A percentile compares a stretch with the other conserved stretches of the same genome.
Evolutionary conservation across 306 rosid genomes (phyloP).

Genomic region (apple (Malus domestica)): DNA sequence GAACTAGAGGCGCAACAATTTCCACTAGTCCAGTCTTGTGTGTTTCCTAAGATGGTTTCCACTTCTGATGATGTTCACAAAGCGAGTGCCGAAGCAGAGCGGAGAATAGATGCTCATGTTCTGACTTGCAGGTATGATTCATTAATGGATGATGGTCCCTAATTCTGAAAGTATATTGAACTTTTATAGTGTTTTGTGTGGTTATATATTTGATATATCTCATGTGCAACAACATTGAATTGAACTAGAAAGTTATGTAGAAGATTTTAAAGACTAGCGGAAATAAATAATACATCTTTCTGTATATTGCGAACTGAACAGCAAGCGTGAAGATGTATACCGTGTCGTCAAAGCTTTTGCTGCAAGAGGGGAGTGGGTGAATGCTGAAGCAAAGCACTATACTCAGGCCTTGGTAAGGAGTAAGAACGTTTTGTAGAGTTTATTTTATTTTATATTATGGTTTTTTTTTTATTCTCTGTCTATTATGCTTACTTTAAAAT

Average conservation of each 20-base stretch:
- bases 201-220: not conserved
- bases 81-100: conserved; percentile 91
- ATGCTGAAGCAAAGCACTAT: conserved; percentile 61
- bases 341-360: conserved; percentile 71
- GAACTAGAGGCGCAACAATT: conserved; percentile 75
- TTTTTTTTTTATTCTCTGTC: not conserved
- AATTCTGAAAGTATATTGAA: not conserved
- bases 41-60: conserved; percentile 73
- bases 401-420: conserved; percentile 65
- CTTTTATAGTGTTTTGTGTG: not conserved
- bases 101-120: conserved; percentile 72
- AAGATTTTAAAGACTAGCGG: not conserved
- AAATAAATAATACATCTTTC: conserved; percentile 22
- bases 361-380: conserved; percentile 58
- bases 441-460: not conserved
- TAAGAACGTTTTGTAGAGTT: not conserved
- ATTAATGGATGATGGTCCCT: conserved; percentile 2
- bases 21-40: conserved; percentile 74
- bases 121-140: conserved; percentile 62
- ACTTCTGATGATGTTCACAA: conserved; percentile 60
- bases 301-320: conserved; percentile 31
- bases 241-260: not conserved
- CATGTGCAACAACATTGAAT: not conserved
- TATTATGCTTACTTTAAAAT: not conserved
- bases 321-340: conserved; percentile 85